A percentile compares a stretch with the other conserved stretches of the same genome.
These are phyloP conservation scores for Geotrichum klebahnii DNA, from an alignment of 1,139 yeast genomes.

Conservation along the genomic window DNA sequence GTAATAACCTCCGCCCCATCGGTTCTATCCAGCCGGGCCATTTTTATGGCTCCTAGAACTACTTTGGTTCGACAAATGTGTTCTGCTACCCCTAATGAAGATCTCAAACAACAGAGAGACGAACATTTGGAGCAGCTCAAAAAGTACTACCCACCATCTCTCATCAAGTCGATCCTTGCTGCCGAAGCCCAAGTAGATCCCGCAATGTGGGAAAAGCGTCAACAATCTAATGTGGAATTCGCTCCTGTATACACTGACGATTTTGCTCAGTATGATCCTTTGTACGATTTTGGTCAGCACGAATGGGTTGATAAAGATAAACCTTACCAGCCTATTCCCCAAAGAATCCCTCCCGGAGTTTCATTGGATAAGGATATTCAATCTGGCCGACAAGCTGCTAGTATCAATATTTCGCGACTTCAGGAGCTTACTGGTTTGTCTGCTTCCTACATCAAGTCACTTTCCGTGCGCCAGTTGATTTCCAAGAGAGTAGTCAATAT, in stretches of 20 bases:
- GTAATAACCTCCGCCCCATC: conserved; percentile 10
- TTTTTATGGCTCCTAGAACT: not conserved
- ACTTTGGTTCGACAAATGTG: conserved; percentile 9
- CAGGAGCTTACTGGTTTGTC: conserved; percentile 67
- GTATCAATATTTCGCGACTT: conserved; percentile 39
- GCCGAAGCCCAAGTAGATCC: conserved; percentile 76
- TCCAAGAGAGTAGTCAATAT: conserved; percentile 81
- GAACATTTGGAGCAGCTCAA: conserved; percentile 58
- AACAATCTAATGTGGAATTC: conserved; percentile 45
- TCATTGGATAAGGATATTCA: conserved; percentile 36
- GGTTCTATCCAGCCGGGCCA: conserved; percentile 1
- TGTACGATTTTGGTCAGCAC: conserved; percentile 53
- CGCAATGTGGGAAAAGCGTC: conserved; percentile 44
- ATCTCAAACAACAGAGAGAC: conserved; percentile 30
- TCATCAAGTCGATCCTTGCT: conserved; percentile 72
- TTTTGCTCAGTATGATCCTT: conserved; percentile 52
- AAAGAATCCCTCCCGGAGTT: conserved; percentile 42
- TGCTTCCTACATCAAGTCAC: conserved; percentile 57
- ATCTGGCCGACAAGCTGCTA: conserved; percentile 43
- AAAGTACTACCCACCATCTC: conserved; percentile 70
- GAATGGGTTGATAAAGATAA: conserved; percentile 44
- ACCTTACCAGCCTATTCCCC: conserved; percentile 46
- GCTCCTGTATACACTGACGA: conserved; percentile 63
- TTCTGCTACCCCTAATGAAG: conserved; percentile 3
- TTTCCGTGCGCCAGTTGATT: conserved; percentile 50